phyloP scores from a whole-genome alignment of 1,284 basidiomycete species.

The Microstroma glucosiphilum region DNA sequence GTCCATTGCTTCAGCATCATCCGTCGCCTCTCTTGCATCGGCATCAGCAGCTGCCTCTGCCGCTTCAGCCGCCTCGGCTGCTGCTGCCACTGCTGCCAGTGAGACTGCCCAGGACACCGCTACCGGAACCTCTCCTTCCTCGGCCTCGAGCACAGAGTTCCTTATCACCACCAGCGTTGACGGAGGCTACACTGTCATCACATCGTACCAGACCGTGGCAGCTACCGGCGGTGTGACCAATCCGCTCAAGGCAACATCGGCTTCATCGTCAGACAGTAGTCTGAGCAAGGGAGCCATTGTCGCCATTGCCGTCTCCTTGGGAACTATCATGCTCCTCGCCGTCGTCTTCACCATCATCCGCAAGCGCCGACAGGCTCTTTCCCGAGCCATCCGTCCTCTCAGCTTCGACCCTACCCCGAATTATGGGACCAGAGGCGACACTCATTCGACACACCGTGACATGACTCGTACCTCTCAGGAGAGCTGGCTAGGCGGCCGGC shows the following conservation, averaged over 20 bases:
- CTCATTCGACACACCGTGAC: neutral
- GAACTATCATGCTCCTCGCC: neutral
- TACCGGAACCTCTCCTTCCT: neutral
- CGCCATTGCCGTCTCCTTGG: constrained; percentile 5
- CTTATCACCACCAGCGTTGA: neutral
- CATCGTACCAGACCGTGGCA: neutral
- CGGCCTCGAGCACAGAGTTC: neutral
- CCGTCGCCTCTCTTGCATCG: neutral
- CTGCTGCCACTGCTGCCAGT: neutral
- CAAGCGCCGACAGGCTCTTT: neutral
- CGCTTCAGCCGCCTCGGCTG: neutral
- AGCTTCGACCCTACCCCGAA: neutral
- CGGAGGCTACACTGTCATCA: constrained; percentile 2
- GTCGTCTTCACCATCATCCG: constrained; percentile 6
- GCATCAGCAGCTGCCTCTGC: neutral
- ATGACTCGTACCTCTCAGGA: constrained; percentile 1
- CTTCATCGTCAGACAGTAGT: too few species aligned
- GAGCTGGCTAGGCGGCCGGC: constrained; percentile 7
- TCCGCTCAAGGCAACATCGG: neutral
- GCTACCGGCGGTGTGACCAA: neutral
- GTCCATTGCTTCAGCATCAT: neutral
- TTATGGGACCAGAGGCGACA: neutral
- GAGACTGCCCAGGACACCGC: neutral
- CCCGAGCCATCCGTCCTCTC: neutral
- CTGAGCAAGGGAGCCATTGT: constrained; percentile 3